phyloP scores from a whole-genome alignment of 768 basidiomycete species.

The Termitomyces bulborhizus region DNA sequence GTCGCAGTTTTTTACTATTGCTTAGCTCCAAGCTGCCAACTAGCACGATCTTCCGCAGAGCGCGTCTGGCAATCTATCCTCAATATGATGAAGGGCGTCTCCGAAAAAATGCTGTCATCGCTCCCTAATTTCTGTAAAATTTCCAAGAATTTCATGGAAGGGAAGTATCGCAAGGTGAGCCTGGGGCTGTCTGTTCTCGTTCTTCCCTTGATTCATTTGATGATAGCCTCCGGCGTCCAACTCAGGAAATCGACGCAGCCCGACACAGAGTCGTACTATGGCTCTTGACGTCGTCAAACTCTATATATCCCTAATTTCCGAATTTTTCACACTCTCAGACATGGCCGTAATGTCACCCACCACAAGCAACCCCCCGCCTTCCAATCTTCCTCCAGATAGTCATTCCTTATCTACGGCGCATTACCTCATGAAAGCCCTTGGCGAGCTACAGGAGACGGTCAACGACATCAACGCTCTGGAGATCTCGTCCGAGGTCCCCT shows the following conservation, averaged over 20 bases:
- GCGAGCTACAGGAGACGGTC: conserved; percentile 82
- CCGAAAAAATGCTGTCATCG: conserved; percentile 76
- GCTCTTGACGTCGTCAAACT: conserved; percentile 75
- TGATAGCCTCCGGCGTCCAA: conserved; percentile 23
- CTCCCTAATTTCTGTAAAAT: conserved; percentile 95
- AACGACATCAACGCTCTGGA: conserved; percentile 78
- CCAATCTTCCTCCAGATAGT: conserved; percentile 64
- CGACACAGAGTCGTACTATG: conserved; percentile 78
- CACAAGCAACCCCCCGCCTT: conserved; percentile 33
- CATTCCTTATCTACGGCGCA: conserved; percentile 80
- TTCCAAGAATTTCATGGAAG: conserved; percentile 85
- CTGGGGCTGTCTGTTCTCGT: not conserved
- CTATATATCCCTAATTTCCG: conserved; percentile 71
- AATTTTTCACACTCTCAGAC: conserved; percentile 80
- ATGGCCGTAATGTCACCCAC: conserved; percentile 58
- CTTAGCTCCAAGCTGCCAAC: not conserved
- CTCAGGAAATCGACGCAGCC: conserved; percentile 62
- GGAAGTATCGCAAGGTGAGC: conserved; percentile 82
- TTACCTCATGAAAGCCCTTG: conserved; percentile 73
- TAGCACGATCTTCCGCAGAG: conserved; percentile 67
- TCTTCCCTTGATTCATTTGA: not conserved
- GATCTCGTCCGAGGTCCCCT: conserved; percentile 67
- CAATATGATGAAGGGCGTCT: conserved; percentile 79
- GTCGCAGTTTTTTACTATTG: not conserved
- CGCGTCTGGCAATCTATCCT: conserved; percentile 79